Base-by-base conservation (phyloP, 2,329 filamentous ascomycete genomes). In the Ceratocystis harringtonii region DNA sequence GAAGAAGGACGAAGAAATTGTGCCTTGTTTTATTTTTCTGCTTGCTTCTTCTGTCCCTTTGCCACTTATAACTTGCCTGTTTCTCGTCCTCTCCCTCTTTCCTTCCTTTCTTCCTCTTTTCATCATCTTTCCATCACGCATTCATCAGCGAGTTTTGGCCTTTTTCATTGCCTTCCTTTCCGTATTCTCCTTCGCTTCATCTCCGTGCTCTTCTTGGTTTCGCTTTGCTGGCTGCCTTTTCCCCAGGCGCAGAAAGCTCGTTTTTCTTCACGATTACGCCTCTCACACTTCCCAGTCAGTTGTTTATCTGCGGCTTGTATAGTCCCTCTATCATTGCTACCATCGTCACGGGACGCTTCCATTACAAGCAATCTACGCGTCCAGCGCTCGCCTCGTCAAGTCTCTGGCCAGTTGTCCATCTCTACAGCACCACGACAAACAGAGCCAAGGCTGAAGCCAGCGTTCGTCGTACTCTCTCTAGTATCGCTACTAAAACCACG, bases 121-220 rank as follows among this genome's bases (percentile, higher is more conserved):
- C 30, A 36, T 61, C 57, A 50, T 48, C 19, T 43, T 41, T 41
- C 10, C 28, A 61, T 61, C 7, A 48, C 15, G 19, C 36, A 60
- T 65, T 43, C 30, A 19, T 36, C 43, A 57, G n/a, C 48, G 15
- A 17, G 43, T 58, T 25, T n/a, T 64, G 19, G 17, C 28, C 19
- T 65, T 65, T 41, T 25, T 19, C 28, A 52, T 28, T 36, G 45
- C 62, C 15, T 25, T 32, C 6, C 15, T 30, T 62, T 52, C 6
- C 43, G 60, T 52, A 36, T 10, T 15, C n/a, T 44, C 48, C 25
- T 44, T 64, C 12, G 17, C 63, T 63, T 64, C 55, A 65, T 60
- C 63, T 73, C 71, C 72, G 72, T 74, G 74, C 75, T 71, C 71
- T 72, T 73, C 72, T 72, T 73, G 74, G 74, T 74, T 72, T 10